Base-by-base conservation (phyloP, 1,139 yeast species). In the Yamadazyma taylorii region DNA sequence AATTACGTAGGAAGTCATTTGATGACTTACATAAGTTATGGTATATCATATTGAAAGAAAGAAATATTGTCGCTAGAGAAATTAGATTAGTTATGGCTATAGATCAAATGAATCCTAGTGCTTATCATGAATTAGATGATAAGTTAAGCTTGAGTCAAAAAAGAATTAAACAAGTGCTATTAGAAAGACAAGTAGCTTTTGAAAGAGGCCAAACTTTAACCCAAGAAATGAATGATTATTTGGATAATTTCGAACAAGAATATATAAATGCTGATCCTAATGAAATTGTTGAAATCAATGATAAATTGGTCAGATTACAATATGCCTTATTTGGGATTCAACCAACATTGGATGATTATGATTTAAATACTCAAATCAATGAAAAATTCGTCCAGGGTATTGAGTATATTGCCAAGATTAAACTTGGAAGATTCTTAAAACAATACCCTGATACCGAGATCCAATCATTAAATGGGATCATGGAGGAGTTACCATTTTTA, bases 1-100 rank as follows among this genome's bases (percentile, higher is more conserved):
- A 92, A 57, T 75, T 92, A 48, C 81, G 99, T 61, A 76, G 94
- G 45, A 94, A 92, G 60, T 79, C 89, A 12, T 94, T 89, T 54
- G 95, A 89, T 30, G 98, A 92, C 59, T 69, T 92, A 52, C 98
- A 94, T 61, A 77, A 79, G 33, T 72, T 92, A 51, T 92, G 98
- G 97, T 90, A 88, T 59, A 72, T 84, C 34, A 79, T 90, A 48
- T 66, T 92, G 47, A 85, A 81, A 56, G 96, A 92, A 60, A 72
- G 95, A 48, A 94, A 92, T 61, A 67, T 79, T 27, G 61, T 92
- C 41, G 81, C 82, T 25, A 76, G 96, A 52, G 98, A 94, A 60
- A 71, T 73, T 37, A 78, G 82, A 47, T 57, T 69, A 41, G 65
- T 63, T 5, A 59, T 58, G 35, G 40, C 64, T 24, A 42, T 67